These are phyloP conservation scores for Cryptococcus wingfieldii DNA, from an alignment of 1,284 basidiomycete species.

Conservation along the genomic window DNA sequence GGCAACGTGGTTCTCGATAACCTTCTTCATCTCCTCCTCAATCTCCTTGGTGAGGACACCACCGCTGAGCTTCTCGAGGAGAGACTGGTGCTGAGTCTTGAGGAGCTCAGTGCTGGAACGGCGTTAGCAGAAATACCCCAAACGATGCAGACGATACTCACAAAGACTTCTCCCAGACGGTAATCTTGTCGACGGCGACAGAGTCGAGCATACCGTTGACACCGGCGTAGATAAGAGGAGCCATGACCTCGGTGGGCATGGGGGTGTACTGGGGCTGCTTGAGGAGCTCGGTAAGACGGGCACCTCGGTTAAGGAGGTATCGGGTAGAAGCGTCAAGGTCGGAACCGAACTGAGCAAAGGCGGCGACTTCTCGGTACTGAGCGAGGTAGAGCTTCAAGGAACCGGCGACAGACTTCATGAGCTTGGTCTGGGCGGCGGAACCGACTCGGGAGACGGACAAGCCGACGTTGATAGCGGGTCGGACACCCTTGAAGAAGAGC, in stretches of 20 bases:
- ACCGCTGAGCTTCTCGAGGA: conserved; percentile 76
- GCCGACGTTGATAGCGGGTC: conserved; percentile 99
- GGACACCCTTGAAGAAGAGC: conserved; percentile 99
- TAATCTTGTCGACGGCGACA: conserved; percentile 91
- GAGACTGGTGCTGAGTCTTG: conserved; percentile 61
- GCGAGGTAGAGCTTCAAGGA: conserved; percentile 99
- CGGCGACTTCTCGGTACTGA: conserved; percentile 99
- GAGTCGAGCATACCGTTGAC: conserved; percentile 96
- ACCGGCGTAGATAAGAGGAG: conserved; percentile 98
- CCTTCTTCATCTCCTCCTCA: conserved; percentile 89
- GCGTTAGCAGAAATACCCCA: not conserved
- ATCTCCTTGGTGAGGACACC: conserved; percentile 83
- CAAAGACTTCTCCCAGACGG: conserved; percentile 74
- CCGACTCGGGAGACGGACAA: conserved; percentile 99
- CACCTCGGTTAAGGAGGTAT: conserved; percentile 94
- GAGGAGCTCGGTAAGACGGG: conserved; percentile 95
- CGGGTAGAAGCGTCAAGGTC: conserved; percentile 98
- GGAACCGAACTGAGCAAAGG: conserved; percentile 95
- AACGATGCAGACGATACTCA: conserved; percentile 9
- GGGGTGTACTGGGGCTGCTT: conserved; percentile 97
- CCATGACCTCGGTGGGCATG: conserved; percentile 84
- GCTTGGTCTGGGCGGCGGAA: conserved; percentile 98
- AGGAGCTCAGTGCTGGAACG: conserved; percentile 57
- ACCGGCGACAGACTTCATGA: conserved; percentile 99
- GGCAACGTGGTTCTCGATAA: conserved; percentile 76